Conservation (phyloP, 768 basidiomycete species). For the Clathrus columnatus region DNA sequence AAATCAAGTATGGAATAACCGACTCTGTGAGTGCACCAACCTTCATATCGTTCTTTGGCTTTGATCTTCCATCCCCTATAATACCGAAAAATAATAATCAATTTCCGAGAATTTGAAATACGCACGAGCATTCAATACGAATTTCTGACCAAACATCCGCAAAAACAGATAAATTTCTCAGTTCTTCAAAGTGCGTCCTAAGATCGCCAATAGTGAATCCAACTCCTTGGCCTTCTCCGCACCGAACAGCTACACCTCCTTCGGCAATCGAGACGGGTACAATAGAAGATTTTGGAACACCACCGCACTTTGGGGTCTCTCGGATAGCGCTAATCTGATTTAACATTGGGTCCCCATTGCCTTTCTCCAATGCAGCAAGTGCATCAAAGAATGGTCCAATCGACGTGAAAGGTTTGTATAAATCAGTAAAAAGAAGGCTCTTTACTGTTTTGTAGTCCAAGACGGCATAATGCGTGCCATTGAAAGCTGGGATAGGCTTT, state of each 20-base stretch:
- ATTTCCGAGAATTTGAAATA: not conserved
- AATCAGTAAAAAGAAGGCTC: conserved; percentile 15
- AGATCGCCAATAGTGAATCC: conserved; percentile 11
- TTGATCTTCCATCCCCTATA: conserved; percentile 5
- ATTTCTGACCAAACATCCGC: conserved; percentile 14
- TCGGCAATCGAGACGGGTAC: not conserved
- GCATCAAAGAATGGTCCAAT: not conserved
- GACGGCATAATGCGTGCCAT: conserved; percentile 5
- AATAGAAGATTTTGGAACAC: not conserved
- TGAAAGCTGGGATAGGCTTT: conserved; percentile 9
- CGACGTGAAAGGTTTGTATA: conserved; percentile 17
- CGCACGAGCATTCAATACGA: not conserved
- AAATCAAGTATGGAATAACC: conserved; percentile 11
- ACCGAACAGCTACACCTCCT: conserved; percentile 11
- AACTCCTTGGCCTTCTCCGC: conserved; percentile 14
- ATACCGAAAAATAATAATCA: not conserved
- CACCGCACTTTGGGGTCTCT: conserved; percentile 3
- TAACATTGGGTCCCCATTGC: conserved; percentile 18
- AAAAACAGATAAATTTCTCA: conserved; percentile 12
- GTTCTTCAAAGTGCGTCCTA: conserved; percentile 5
- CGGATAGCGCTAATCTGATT: not conserved
- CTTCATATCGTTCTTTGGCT: conserved; percentile 5
- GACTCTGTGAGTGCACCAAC: not conserved
- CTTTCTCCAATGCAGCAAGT: conserved; percentile 20
- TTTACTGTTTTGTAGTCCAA: conserved; percentile 14